Base-by-base conservation (phyloP, 2,329 filamentous ascomycete species). In the Neoascochyta sp. region DNA sequence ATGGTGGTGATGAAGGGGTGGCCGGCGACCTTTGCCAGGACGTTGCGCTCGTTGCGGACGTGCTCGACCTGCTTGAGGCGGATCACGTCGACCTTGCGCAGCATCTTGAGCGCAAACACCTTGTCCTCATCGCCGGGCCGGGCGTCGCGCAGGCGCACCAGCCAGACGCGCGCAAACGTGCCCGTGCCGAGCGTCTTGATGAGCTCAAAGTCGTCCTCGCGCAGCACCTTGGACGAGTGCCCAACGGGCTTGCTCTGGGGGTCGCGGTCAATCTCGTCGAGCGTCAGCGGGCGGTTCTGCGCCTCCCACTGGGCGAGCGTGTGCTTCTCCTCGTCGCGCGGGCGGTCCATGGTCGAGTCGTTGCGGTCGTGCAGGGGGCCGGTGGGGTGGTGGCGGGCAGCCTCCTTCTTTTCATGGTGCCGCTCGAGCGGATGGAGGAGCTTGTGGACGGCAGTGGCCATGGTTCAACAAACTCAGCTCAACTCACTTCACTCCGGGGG, bases 61-160 rank as follows among this genome's bases (percentile, higher is more conserved):
- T 92, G 86, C 64, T 90, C 85, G 47, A 90, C 81, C 57, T 92
- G 86, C 70, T 90, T 90, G 35, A 90, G 74, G 43, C 81, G 81
- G 60, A 92, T 83, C 24, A 92, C 81, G 52, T 75, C 72, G 25
- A 67, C 65, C 52, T 75, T 75, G 45, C 83, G 78, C 44, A 90
- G 64, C 33, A 88, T 86, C 71, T 90, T 90, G 52, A 90, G 73
- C 24, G 84, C 84, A 63, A 81, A 89, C n/a, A 89, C 82, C 48
- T 79, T 75, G 54, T 74, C 70, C 40, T 70, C 68, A 49, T 81
- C 76, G 20, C 67, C 67, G 13, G 73, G 60, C 25, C 60, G 55
- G 11, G 62, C 53, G 44, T 73, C 71, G 22, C 75, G 72, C 20
- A 85, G 75, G 37, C 78, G 78, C 29, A 86, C 83, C 39, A 90